Evolutionary conservation across 2,329 filamentous ascomycete species (phyloP).

Genomic region (Cyphellophora europaea): DNA sequence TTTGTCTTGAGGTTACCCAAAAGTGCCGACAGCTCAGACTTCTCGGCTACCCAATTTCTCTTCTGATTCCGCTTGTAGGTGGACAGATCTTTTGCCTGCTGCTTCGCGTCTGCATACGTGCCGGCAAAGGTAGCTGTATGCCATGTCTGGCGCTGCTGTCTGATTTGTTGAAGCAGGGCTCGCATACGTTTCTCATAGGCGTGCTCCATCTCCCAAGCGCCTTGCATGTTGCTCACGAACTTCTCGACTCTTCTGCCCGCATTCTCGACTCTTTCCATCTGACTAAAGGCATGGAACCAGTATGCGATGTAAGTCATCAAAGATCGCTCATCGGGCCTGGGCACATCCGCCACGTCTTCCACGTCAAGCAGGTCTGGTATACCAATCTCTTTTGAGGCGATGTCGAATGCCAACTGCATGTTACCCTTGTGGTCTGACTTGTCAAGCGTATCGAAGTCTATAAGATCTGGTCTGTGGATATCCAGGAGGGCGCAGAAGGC

Average conservation of each 20-base stretch:
- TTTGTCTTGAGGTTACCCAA: conserved; percentile 99
- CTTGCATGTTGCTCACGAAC: conserved; percentile 97
- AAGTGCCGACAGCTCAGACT: conserved; percentile 85
- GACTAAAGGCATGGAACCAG: conserved; percentile 99
- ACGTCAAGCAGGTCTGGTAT: conserved; percentile 94
- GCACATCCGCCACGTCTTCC: conserved; percentile 94
- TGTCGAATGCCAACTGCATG: conserved; percentile 96
- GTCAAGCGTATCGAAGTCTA: conserved; percentile 91
- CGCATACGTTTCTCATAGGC: conserved; percentile 88
- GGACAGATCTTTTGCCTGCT: conserved; percentile 70
- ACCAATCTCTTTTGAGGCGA: conserved; percentile 90
- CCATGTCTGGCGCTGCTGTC: conserved; percentile 67
- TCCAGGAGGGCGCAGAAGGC: conserved; percentile 94
- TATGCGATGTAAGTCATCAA: conserved; percentile 99
- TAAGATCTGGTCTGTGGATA: conserved; percentile 92
- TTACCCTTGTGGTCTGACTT: conserved; percentile 91
- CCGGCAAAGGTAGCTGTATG: conserved; percentile 74
- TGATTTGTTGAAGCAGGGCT: conserved; percentile 66
- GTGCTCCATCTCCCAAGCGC: conserved; percentile 99
- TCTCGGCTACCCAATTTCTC: conserved; percentile 93
- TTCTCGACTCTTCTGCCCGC: conserved; percentile 94
- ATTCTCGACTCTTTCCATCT: conserved; percentile 98
- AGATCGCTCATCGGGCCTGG: conserved; percentile 89
- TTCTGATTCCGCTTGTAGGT: conserved; percentile 88
- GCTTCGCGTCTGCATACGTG: conserved; percentile 86